Conservation (phyloP, 495 filamentous ascomycete genomes). For the Aspergillus mulundensis region DNA sequence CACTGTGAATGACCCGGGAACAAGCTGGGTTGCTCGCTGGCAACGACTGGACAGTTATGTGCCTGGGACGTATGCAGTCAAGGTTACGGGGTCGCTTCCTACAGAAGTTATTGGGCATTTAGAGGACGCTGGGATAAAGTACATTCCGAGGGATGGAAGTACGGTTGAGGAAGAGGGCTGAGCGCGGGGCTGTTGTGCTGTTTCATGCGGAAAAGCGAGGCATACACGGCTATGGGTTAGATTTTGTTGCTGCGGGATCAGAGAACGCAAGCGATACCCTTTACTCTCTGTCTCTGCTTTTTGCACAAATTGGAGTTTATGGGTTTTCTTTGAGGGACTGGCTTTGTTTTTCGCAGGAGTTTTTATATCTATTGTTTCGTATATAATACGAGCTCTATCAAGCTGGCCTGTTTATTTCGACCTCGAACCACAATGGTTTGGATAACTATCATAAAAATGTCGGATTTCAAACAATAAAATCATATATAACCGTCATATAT, state of each 20-base stretch:
- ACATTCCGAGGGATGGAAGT: conserved; percentile 60
- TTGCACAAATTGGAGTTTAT: conserved; percentile 22
- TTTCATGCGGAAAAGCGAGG: not conserved
- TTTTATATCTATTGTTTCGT: not conserved
- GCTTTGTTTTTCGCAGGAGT: conserved; percentile 6
- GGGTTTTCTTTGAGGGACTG: not conserved
- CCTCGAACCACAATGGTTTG: not conserved
- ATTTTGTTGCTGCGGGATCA: not conserved
- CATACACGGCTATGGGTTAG: not conserved
- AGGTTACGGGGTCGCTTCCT: conserved; percentile 72
- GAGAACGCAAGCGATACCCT: conserved; percentile 8
- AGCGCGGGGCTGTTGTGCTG: not conserved
- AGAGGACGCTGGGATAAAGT: conserved; percentile 66
- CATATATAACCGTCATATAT: conserved; percentile 5
- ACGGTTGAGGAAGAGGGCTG: conserved; percentile 46
- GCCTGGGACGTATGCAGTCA: conserved; percentile 85
- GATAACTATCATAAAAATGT: not conserved
- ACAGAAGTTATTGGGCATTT: conserved; percentile 61
- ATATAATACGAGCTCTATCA: not conserved
- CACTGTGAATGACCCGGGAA: conserved; percentile 67
- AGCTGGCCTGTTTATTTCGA: not conserved
- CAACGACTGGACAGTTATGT: conserved; percentile 86
- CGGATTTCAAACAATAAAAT: conserved; percentile 2
- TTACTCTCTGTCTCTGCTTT: conserved; percentile 7
- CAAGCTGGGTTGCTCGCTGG: conserved; percentile 91